phyloP scores from a whole-genome alignment of 148 eudicot species.

The Camellia granthamiana region DNA sequence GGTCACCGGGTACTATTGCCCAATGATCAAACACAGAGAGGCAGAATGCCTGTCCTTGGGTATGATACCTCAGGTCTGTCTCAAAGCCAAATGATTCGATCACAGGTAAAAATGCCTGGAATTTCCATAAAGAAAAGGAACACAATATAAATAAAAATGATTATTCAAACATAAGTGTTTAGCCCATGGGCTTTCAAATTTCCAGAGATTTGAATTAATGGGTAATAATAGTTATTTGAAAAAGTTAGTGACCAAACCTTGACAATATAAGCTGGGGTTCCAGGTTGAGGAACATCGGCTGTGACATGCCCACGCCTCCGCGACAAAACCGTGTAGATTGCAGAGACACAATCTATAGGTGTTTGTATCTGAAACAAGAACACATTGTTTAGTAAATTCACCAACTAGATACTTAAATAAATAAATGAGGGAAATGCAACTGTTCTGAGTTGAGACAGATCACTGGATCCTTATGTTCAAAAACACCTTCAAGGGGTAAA shows the following conservation, averaged over 20 bases:
- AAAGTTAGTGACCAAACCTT: constrained; percentile 51
- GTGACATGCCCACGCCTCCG: constrained; percentile 98
- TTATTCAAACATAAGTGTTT: not conserved
- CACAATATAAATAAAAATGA: constrained; percentile 2
- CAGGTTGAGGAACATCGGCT: constrained; percentile 97
- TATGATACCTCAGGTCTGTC: constrained; percentile 96
- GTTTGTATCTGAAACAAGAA: constrained; percentile 91
- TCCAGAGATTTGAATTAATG: not conserved
- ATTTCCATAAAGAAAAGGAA: not conserved
- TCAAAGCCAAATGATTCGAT: constrained; percentile 97
- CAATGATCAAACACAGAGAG: constrained; percentile 91
- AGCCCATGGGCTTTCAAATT: not conserved
- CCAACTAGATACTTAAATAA: not conserved
- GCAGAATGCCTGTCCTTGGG: constrained; percentile 98
- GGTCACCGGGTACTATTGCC: constrained; percentile 99
- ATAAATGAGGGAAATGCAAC: not conserved
- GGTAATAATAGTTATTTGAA: not conserved
- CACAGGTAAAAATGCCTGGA: constrained; percentile 89
- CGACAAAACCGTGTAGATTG: constrained; percentile 88
- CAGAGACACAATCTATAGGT: constrained; percentile 91
- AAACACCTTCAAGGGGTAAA: not conserved
- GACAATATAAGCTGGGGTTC: constrained; percentile 95
- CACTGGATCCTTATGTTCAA: not conserved
- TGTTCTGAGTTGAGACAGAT: not conserved
- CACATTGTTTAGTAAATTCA: not conserved